These are phyloP conservation scores for Przewalskia tangutica DNA, from an alignment of 257 asterid species.

Conservation along the genomic window DNA sequence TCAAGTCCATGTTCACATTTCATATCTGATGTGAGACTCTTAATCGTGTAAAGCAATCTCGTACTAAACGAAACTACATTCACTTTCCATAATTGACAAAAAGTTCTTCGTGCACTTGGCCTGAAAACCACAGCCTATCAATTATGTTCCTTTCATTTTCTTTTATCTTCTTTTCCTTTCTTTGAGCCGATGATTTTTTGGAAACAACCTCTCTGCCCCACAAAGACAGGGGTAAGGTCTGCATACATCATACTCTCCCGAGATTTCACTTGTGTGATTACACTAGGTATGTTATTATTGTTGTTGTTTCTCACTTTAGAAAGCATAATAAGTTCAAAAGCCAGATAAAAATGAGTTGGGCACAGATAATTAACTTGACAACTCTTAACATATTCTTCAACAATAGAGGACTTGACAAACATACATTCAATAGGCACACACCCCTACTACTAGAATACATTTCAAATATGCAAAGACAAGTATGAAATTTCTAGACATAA, in stretches of 20 bases:
- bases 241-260: too few relatives aligned
- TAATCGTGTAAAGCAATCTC: neutral
- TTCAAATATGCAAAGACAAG: neutral
- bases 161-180: too few relatives aligned
- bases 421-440: neutral
- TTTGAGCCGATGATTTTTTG: too few relatives aligned
- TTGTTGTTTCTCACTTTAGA: neutral
- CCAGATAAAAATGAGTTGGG: neutral
- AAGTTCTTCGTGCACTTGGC: neutral
- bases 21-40: too few relatives aligned
- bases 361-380: neutral
- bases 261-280: too few relatives aligned
- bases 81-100: neutral
- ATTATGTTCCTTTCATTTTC: too few relatives aligned
- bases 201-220: too few relatives aligned
- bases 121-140: neutral
- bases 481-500: neutral
- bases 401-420: neutral
- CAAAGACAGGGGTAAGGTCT: too few relatives aligned
- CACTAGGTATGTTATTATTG: too few relatives aligned
- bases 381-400: neutral
- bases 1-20: too few relatives aligned
- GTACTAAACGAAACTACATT: neutral
- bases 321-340: neutral
- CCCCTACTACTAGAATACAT: neutral